phyloP scores from a whole-genome alignment of 2,329 filamentous ascomycete species.

The Fusarium brevicatenulatum region DNA sequence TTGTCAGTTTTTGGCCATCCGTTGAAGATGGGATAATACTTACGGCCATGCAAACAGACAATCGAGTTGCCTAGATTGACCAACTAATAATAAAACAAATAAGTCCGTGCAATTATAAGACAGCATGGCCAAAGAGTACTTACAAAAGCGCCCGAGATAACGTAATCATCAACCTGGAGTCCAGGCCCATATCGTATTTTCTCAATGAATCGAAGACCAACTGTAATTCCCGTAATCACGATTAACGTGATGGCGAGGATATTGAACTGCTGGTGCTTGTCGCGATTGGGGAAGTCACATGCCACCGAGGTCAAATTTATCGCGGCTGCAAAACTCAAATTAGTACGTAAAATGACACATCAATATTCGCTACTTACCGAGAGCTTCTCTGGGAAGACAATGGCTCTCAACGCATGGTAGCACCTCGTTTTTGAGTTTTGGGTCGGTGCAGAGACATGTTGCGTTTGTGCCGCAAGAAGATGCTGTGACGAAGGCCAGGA shows the following conservation, averaged over 20 bases:
- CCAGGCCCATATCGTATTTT: not conserved
- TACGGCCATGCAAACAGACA: constrained; percentile 1
- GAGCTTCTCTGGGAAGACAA: not conserved
- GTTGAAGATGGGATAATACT: no score
- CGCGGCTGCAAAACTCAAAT: not conserved
- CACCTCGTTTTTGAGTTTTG: not conserved
- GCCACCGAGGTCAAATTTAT: constrained; percentile 1
- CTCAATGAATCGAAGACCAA: not conserved
- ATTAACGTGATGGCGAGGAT: not conserved
- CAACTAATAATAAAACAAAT: not conserved
- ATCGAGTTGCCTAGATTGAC: not conserved
- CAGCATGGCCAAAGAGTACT: not conserved
- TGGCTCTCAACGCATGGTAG: not conserved
- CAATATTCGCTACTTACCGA: not conserved
- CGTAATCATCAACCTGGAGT: not conserved
- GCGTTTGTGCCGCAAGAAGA: not conserved
- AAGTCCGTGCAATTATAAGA: not conserved
- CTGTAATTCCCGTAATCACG: not conserved
- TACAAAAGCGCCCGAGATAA: not conserved
- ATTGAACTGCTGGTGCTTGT: not conserved
- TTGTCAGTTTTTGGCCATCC: not conserved
- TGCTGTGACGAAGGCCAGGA: not conserved
- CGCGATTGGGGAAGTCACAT: constrained; percentile 5
- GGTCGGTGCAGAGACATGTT: not conserved
- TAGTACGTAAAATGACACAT: not conserved